These are phyloP conservation scores for Colletotrichum costaricense DNA, from an alignment of 2,329 filamentous ascomycete species.

Conservation along the genomic window DNA sequence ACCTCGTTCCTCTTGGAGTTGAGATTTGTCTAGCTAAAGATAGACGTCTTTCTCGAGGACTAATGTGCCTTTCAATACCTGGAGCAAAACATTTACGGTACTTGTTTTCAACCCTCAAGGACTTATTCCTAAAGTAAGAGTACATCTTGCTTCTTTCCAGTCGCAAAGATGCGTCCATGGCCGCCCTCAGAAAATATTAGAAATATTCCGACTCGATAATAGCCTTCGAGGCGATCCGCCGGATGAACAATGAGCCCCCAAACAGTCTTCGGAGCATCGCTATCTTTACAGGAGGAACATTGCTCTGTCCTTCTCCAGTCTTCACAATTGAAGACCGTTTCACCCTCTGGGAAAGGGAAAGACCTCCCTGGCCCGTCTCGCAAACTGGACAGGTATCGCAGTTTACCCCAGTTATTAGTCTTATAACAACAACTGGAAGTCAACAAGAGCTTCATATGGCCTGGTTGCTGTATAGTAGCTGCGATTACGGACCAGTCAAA, in stretches of 20 bases:
- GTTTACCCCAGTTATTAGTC: not conserved
- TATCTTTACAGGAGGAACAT: not conserved
- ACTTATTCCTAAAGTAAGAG: not conserved
- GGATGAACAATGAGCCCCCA: not conserved
- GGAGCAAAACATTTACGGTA: no score
- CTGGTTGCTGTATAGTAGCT: not conserved
- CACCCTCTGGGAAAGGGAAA: not conserved
- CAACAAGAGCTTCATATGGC: not conserved
- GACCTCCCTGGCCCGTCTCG: not conserved
- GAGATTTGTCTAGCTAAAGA: no score
- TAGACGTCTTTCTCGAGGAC: no score
- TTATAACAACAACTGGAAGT: not conserved
- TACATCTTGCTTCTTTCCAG: not conserved
- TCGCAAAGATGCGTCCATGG: not conserved
- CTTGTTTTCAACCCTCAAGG: no score
- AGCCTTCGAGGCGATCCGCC: not conserved
- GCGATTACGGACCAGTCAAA: slow-evolving; percentile 1
- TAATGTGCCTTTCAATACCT: no score
- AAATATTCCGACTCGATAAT: not conserved
- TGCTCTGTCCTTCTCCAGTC: not conserved
- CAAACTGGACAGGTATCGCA: not conserved
- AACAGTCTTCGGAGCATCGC: not conserved
- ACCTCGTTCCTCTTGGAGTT: no score
- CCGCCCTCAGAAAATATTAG: not conserved
- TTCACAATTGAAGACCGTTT: not conserved